Base-by-base conservation (phyloP, 768 basidiomycete genomes). In the Serendipita indica region DNA sequence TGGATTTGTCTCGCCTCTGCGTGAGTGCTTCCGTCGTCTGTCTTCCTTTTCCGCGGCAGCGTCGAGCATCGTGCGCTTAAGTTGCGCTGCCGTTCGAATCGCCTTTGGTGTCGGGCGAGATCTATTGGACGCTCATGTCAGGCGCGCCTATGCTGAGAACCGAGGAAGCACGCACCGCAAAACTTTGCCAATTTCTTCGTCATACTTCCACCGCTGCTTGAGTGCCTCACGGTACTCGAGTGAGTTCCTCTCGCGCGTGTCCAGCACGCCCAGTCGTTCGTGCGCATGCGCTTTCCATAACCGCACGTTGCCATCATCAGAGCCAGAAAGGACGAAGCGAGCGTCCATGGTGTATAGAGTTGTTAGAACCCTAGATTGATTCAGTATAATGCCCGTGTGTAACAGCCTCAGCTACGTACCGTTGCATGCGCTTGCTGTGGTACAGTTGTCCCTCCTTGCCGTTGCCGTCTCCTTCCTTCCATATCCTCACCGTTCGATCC, bases 341-440 rank as follows among this genome's bases (percentile, higher is more conserved):
- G 94, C 84, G 62, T 98, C 96, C 25, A 81, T 82, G 0, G 91
- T 90, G 72, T 86, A 97, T 37, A 86, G 72, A 2, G 90, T 83
- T 13, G 91, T 87, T 43, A 89, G 86, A 33, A 99, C 89, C 61
- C 93, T 91, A 65, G 37, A 34, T 20, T 5, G 33, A 33, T 14
- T 14, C 3, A 35, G 30, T 25, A n/a, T 46, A 22, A 1, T n/a
- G 32, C 7, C 37, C 16, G 1, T 13, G 37, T 22, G 32, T 5
- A 39, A 27, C 39, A 22, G 22, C 25, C 41, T 5, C 27, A 3
- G 30, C 32, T 3, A 66, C 73, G 35, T 56, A 89, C 89, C 92
- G 80, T 70, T 98, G 96, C 96, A 99, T 99, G 43, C 96, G 87
- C 72, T 98, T 98, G 14, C 92, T 94, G 69, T 98, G 94, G 67